Evolutionary conservation across 306 rosid genomes (phyloP).

Genomic region (Lithocarpus polystachyus): DNA sequence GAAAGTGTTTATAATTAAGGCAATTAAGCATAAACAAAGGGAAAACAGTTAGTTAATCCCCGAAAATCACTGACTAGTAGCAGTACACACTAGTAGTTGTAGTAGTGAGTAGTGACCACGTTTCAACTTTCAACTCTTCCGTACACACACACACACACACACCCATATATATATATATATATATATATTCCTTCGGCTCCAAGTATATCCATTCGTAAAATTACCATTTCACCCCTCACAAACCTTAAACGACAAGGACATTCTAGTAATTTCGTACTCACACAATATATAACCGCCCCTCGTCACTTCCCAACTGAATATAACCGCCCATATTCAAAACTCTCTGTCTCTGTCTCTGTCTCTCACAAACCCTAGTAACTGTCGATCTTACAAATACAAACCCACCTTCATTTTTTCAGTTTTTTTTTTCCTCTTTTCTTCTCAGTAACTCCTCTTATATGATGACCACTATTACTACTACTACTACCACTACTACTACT

Average conservation of each 20-base stretch:
- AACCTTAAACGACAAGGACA: background rate
- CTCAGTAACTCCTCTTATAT: background rate
- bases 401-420: background rate
- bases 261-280: background rate
- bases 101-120: background rate
- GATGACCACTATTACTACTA: background rate
- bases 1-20: too few relatives aligned
- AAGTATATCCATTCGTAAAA: background rate
- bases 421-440: background rate
- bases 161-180: too few relatives aligned
- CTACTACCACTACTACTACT: background rate
- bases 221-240: background rate
- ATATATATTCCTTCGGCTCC: background rate
- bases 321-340: constrained; percentile 17
- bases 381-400: constrained; percentile 14
- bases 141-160: too few relatives aligned
- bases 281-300: background rate
- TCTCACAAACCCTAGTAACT: constrained; percentile 13
- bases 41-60: too few relatives aligned
- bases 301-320: constrained; percentile 5
- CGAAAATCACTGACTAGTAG: too few relatives aligned
- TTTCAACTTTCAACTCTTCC: background rate
- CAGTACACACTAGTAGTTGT: too few relatives aligned
- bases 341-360: background rate
- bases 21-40: too few relatives aligned